Percentiles rank a stretch among this genome's conserved stretches.
phyloP scores from a whole-genome alignment of 805 yeast species.

The Suhomyces canberraensis region DNA sequence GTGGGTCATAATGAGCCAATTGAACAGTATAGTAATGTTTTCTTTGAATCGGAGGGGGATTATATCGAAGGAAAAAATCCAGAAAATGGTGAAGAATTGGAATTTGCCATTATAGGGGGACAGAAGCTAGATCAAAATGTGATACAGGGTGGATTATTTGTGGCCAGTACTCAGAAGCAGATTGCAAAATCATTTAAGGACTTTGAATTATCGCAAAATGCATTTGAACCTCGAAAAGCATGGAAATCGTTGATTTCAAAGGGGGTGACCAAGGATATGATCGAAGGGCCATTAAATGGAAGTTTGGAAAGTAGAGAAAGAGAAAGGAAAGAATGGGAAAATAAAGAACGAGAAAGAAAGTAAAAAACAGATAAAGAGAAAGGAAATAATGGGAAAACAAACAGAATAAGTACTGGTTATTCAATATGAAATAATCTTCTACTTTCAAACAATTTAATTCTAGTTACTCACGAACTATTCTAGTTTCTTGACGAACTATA shows the following conservation, averaged over 20 bases:
- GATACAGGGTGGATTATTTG: conserved; percentile 91
- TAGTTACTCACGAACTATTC: too few species aligned
- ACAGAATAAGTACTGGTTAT: too few species aligned
- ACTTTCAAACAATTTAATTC: too few species aligned
- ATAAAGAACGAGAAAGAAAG: too few species aligned
- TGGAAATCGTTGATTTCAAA: conserved; percentile 52
- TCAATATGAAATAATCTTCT: too few species aligned
- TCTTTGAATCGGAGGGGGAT: conserved; percentile 71
- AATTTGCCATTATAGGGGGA: conserved; percentile 74
- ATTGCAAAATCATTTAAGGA: conserved; percentile 69
- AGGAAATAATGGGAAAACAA: too few species aligned
- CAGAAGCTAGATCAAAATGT: conserved; percentile 69
- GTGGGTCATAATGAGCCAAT: conserved; percentile 19
- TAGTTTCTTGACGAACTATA: too few species aligned
- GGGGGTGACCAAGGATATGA: conserved; percentile 43
- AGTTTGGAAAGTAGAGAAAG: conserved; percentile 28
- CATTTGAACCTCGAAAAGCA: conserved; percentile 61
- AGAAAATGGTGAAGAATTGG: conserved; percentile 36
- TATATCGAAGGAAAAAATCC: conserved; percentile 40
- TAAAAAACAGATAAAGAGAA: too few species aligned
- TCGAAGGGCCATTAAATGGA: conserved; percentile 37
- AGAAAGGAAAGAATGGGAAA: too few species aligned
- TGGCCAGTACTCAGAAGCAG: conserved; percentile 63
- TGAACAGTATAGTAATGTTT: conserved; percentile 49
- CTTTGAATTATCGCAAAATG: conserved; percentile 65